phyloP scores from a whole-genome alignment of 805 yeast species.

The Candida ficus region DNA sequence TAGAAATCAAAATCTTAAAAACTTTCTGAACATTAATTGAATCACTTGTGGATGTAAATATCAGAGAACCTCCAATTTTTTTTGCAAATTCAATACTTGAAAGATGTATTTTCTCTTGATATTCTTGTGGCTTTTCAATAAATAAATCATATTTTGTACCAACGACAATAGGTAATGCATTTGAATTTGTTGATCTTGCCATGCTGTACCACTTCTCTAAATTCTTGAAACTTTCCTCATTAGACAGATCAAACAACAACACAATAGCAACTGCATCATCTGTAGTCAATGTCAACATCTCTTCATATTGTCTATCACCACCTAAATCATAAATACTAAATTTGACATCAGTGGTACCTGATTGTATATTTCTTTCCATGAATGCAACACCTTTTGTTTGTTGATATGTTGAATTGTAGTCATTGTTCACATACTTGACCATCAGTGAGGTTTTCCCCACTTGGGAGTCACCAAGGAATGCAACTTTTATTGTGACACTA shows the following conservation, averaged over 20 bases:
- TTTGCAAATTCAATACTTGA: slow-evolving; percentile 80
- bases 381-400: slow-evolving; percentile 95
- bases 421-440: slow-evolving; percentile 96
- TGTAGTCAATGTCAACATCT: slow-evolving; percentile 91
- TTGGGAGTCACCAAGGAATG: slow-evolving; percentile 92
- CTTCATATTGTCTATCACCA: slow-evolving; percentile 90
- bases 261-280: slow-evolving; percentile 89
- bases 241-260: slow-evolving; percentile 84
- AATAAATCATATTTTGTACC: slow-evolving; percentile 94
- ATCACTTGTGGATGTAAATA: slow-evolving; percentile 88
- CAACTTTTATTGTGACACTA: slow-evolving; percentile 72
- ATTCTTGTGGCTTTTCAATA: slow-evolving; percentile 69
- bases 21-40: slow-evolving; percentile 92
- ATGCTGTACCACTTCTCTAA: slow-evolving; percentile 93
- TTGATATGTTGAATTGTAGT: slow-evolving; percentile 85
- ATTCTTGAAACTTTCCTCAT: slow-evolving; percentile 81
- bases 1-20: slow-evolving; percentile 83
- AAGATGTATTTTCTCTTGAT: slow-evolving; percentile 78
- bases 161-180: slow-evolving; percentile 85
- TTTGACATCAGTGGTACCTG: slow-evolving; percentile 81
- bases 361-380: slow-evolving; percentile 83
- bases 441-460: slow-evolving; percentile 93
- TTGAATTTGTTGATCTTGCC: slow-evolving; percentile 81
- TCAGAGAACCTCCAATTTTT: slow-evolving; percentile 80
- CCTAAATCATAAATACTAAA: slow-evolving; percentile 96